Evolutionary conservation across 208 protist species (phyloP).

Genomic region (Strigomonas culicis): DNA sequence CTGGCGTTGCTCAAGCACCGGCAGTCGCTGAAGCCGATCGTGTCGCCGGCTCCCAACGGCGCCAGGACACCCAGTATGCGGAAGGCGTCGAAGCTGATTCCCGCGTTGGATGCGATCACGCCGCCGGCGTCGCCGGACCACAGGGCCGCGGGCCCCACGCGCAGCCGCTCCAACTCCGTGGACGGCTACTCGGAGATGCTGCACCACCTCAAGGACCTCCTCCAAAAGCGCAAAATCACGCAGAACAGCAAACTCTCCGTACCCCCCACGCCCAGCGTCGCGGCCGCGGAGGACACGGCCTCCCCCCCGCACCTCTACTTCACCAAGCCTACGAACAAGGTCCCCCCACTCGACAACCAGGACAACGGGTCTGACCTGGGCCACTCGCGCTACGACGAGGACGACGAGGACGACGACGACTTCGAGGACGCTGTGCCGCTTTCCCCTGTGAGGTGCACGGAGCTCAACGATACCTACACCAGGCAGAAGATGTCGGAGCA

Average conservation of each 20-base stretch:
- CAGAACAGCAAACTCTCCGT: slow-evolving; percentile 11
- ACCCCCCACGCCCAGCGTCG: neutral
- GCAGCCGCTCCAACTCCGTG: slow-evolving; percentile 25
- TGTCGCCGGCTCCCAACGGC: neutral
- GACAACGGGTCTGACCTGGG: neutral
- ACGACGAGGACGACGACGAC: slow-evolving; percentile 62
- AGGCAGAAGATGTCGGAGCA: slow-evolving; percentile 12
- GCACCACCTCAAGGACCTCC: slow-evolving; percentile 71
- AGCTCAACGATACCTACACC: slow-evolving; percentile 55
- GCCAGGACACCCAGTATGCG: neutral
- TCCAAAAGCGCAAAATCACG: slow-evolving; percentile 35
- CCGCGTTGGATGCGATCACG: neutral
- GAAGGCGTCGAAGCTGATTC: neutral
- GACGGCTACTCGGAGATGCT: slow-evolving; percentile 81
- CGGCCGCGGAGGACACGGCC: neutral
- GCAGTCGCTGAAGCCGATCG: slow-evolving; percentile 20
- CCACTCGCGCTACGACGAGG: slow-evolving; percentile 10
- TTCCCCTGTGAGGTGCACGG: slow-evolving; percentile 51
- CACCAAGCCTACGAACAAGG: slow-evolving; percentile 23
- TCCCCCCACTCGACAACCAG: neutral
- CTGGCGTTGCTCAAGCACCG: slow-evolving; percentile 64
- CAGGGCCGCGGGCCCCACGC: slow-evolving; percentile 9
- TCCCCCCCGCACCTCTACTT: slow-evolving; percentile 25
- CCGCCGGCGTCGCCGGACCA: neutral
- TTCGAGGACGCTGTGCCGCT: slow-evolving; percentile 81